Percentiles rank a stretch among this genome's conserved stretches.
Conservation (phyloP, 2,329 filamentous ascomycete genomes). For the Talaromyces sp. region DNA sequence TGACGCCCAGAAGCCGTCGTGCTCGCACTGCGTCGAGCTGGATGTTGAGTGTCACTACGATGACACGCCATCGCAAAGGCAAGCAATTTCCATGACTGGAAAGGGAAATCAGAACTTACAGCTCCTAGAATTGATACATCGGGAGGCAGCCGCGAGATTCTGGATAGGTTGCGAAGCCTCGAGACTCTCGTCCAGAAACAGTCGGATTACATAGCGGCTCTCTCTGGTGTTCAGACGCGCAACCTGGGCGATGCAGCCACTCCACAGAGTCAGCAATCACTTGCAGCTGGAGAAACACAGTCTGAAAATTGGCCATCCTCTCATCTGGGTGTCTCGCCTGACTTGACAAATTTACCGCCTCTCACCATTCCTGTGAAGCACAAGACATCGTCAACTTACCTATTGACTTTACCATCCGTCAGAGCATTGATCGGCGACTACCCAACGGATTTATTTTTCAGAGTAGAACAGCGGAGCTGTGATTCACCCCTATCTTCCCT, state of each 20-base stretch:
- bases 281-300: background rate
- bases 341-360: constrained; percentile 3
- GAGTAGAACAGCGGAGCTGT: constrained; percentile 19
- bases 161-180: background rate
- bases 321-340: background rate
- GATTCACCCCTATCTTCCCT: constrained; percentile 18
- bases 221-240: background rate
- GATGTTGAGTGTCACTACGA: constrained; percentile 14
- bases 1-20: constrained; percentile 13
- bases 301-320: background rate
- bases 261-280: background rate
- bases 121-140: constrained; percentile 4
- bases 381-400: constrained; percentile 4
- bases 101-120: background rate
- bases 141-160: background rate
- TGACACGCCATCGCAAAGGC: constrained; percentile 13
- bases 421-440: constrained; percentile 4
- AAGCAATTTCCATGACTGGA: background rate
- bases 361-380: constrained; percentile 7
- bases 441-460: constrained; percentile 6
- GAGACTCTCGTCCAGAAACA: constrained; percentile 10
- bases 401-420: constrained; percentile 4
- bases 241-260: background rate
- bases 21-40: constrained; percentile 11
- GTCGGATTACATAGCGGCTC: constrained; percentile 1